These are phyloP conservation scores for Pseudogymnoascus sp. DNA, from an alignment of 2,329 filamentous ascomycete species.

Conservation along the genomic window DNA sequence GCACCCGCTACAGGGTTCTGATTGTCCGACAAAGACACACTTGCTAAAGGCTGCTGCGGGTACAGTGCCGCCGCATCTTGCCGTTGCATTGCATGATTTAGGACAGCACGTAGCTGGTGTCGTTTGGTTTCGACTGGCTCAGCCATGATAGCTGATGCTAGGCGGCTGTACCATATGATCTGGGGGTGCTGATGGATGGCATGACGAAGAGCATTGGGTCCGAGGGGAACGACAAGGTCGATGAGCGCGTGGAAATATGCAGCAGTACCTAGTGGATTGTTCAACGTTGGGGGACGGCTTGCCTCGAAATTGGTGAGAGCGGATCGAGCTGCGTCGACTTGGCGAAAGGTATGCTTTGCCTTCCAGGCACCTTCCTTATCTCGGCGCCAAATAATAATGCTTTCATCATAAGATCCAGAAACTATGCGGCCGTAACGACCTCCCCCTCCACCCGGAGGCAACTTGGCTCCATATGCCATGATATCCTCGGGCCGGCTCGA, in stretches of 20 bases:
- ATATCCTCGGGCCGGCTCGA: constrained; percentile 68
- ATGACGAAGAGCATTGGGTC: constrained; percentile 34
- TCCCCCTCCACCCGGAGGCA: constrained; percentile 85
- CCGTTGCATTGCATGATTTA: constrained; percentile 12
- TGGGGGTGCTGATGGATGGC: constrained; percentile 22
- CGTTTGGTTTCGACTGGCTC: constrained; percentile 37
- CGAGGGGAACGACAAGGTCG: constrained; percentile 43
- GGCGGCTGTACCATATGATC: constrained; percentile 33
- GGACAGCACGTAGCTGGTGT: constrained; percentile 28
- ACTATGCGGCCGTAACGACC: constrained; percentile 90
- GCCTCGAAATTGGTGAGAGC: constrained; percentile 28
- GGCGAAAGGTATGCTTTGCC: constrained; percentile 62
- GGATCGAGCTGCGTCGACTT: constrained; percentile 57
- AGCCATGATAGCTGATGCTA: constrained; percentile 44
- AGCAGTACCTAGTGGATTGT: constrained; percentile 28
- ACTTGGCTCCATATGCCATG: constrained; percentile 69
- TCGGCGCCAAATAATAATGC: constrained; percentile 88
- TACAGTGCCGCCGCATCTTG: not conserved
- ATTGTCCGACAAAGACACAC: not conserved
- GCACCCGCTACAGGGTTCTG: not conserved
- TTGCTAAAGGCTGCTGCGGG: not conserved
- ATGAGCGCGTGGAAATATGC: constrained; percentile 43
- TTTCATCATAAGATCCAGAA: constrained; percentile 92
- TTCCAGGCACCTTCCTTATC: constrained; percentile 80
- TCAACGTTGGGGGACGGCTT: constrained; percentile 18